Base-by-base conservation (phyloP, 805 yeast species). In the Barnettozyma salicaria region DNA sequence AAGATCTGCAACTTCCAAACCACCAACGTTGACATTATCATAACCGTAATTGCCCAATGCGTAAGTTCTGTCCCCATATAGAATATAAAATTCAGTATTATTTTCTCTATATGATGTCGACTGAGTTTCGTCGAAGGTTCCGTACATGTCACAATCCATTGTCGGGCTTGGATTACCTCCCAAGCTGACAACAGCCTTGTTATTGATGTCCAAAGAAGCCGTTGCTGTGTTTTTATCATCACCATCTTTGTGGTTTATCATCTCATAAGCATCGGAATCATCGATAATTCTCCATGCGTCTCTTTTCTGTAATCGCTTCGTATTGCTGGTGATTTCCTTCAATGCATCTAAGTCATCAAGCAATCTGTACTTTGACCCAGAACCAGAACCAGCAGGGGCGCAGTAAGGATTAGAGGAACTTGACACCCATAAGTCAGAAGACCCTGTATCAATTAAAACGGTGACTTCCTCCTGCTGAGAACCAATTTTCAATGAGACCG, bases 381-480 rank as follows among this genome's bases (percentile, higher is more conserved):
- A 20, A 8, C 17, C 4, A 9, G 40, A 32, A 7, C 43, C 27
- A 6, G 28, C 7, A 2, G 45, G 32, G 3, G 44, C 14, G 49
- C 78, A 72, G 39, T 64, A 69, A 3, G 79, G 70, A 48, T 75
- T 76, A 28, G 59, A 49, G 2, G 69, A 53, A 19, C 67, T 63
- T 41, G 72, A 65, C 17, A 80, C 74, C 85, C 86, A 80, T 17
- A 83, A 59, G 54, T 82, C 90, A 0, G 84, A 70, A 0, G 88
- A 80, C 3, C 90, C 92, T 1, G 89, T 82, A 50, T 82, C 92
- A n/a, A 82, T 53, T 26, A 78, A 55, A 8, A 80, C 75, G 8
- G 63, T 64, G 6, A 80, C 63, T n/a, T 61, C 55, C 48, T 80
- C 80, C 1, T 64, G 51, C 1, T 78, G 70, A 0, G 84, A 72